Conservation (phyloP, 1,284 basidiomycete genomes). For the Waitea zeae region DNA sequence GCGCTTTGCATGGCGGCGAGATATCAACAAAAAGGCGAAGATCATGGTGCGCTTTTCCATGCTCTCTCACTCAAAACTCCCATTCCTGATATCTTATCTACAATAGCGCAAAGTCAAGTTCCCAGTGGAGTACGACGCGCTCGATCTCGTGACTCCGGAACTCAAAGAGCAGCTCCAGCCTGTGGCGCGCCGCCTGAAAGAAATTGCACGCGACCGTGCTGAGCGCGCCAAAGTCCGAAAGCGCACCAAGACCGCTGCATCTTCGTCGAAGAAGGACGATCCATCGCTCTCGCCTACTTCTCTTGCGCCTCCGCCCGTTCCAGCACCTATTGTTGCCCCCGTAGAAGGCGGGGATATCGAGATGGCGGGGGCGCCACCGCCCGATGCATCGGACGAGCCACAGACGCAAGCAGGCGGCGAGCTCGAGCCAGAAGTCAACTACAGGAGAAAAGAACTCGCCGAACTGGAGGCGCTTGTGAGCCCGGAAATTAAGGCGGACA, state of each 20-base stretch:
- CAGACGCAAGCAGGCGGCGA: conserved; percentile 17
- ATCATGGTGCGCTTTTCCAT: conserved; percentile 49
- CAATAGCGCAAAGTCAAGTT: conserved; percentile 85
- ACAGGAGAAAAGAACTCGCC: conserved; percentile 39
- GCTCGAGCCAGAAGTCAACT: conserved; percentile 42
- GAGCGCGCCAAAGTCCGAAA: conserved; percentile 78
- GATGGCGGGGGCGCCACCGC: neutral
- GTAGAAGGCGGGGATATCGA: too few relatives aligned
- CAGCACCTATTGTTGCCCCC: conserved; percentile 12
- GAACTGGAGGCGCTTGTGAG: conserved; percentile 51
- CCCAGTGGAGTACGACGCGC: conserved; percentile 71
- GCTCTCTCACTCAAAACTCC: neutral
- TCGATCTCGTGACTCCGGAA: conserved; percentile 72
- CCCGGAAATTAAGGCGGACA: conserved; percentile 45
- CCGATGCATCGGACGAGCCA: conserved; percentile 6
- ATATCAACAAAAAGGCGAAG: conserved; percentile 84
- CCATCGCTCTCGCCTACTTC: conserved; percentile 11
- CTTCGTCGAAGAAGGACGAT: conserved; percentile 25
- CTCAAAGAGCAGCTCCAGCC: conserved; percentile 58
- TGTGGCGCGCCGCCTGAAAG: conserved; percentile 55
- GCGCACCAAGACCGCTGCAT: too few relatives aligned
- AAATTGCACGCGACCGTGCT: conserved; percentile 67
- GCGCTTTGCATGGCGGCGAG: conserved; percentile 88
- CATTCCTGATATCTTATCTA: too few relatives aligned
- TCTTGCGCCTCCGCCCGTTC: conserved; percentile 11